Conservation (phyloP, 1,284 basidiomycete genomes). For the Puccinia horiana region DNA sequence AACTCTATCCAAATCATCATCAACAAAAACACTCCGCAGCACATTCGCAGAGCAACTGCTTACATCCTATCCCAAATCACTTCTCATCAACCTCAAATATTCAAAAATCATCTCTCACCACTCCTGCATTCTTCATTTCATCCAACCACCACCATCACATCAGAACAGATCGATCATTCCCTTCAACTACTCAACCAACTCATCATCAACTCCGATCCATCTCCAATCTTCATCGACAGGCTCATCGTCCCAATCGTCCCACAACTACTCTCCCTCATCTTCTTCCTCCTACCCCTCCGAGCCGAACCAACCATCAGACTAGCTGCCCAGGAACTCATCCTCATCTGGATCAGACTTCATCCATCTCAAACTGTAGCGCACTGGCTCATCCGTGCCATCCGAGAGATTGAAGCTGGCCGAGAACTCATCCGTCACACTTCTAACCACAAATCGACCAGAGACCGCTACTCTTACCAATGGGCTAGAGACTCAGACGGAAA, state of each 20-base stretch:
- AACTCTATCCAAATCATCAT: constrained; percentile 17
- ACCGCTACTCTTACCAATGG: constrained; percentile 1
- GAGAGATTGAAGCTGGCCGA: constrained; percentile 30
- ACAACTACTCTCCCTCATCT: constrained; percentile 20
- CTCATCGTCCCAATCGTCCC: constrained; percentile 29
- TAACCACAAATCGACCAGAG: neutral
- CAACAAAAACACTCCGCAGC: neutral
- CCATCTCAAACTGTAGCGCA: constrained; percentile 2
- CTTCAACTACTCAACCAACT: constrained; percentile 18
- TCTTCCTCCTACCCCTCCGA: neutral
- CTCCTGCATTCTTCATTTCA: constrained; percentile 24
- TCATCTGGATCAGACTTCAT: constrained; percentile 23
- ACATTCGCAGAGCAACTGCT: constrained; percentile 7
- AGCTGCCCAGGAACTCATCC: constrained; percentile 1
- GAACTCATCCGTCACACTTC: neutral
- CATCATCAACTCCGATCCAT: constrained; percentile 42
- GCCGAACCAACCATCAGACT: constrained; percentile 6
- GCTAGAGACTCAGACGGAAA: constrained; percentile 24
- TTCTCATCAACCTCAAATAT: neutral
- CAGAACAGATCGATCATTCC: constrained; percentile 17
- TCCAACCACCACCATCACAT: neutral
- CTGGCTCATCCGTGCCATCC: constrained; percentile 5
- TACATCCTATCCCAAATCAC: constrained; percentile 32
- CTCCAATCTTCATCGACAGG: constrained; percentile 19
- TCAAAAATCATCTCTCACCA: constrained; percentile 9